A percentile compares a stretch with the other conserved stretches of the same genome.
These are phyloP conservation scores for Rhodosporidiobolus odoratus DNA, from an alignment of 768 basidiomycete species.

Conservation along the genomic window DNA sequence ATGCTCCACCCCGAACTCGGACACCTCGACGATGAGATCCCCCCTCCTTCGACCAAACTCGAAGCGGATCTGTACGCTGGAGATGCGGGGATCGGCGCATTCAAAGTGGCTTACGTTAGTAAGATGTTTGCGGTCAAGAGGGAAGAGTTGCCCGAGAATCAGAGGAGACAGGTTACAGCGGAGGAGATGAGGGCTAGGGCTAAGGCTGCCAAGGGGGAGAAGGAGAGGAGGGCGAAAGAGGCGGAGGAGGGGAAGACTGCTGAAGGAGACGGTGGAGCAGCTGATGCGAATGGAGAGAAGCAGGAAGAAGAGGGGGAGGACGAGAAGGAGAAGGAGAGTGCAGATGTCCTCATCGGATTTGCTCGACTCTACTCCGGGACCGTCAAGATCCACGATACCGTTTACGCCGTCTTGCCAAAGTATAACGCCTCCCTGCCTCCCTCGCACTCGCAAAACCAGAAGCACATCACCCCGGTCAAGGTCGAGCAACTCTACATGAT, in stretches of 20 bases:
- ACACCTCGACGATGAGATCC: conserved; percentile 52
- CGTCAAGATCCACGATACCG: conserved; percentile 58
- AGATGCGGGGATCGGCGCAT: conserved; percentile 56
- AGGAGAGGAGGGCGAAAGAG: conserved; percentile 42
- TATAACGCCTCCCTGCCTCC: conserved; percentile 64
- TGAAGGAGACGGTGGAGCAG: not conserved
- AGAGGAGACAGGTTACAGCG: conserved; percentile 66
- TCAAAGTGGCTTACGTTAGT: conserved; percentile 80
- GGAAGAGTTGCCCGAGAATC: conserved; percentile 78
- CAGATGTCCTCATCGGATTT: conserved; percentile 81
- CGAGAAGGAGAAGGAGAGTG: conserved; percentile 4
- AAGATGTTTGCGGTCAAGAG: conserved; percentile 94
- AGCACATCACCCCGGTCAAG: conserved; percentile 57
- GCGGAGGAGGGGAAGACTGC: conserved; percentile 21
- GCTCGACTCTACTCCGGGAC: conserved; percentile 88
- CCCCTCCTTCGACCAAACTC: conserved; percentile 68
- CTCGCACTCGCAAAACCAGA: conserved; percentile 62
- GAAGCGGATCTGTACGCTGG: conserved; percentile 77
- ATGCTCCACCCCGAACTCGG: conserved; percentile 79
- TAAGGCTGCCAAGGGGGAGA: conserved; percentile 51
- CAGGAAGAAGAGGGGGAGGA: not conserved
- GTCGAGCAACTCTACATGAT: conserved; percentile 82
- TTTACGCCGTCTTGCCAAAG: conserved; percentile 81
- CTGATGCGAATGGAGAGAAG: not conserved
- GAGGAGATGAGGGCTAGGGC: conserved; percentile 64